Evolutionary conservation across 257 asterid species (phyloP), one percentile per base, ranked within the genome.

Genomic region (Voacanga thouarsii): DNA sequence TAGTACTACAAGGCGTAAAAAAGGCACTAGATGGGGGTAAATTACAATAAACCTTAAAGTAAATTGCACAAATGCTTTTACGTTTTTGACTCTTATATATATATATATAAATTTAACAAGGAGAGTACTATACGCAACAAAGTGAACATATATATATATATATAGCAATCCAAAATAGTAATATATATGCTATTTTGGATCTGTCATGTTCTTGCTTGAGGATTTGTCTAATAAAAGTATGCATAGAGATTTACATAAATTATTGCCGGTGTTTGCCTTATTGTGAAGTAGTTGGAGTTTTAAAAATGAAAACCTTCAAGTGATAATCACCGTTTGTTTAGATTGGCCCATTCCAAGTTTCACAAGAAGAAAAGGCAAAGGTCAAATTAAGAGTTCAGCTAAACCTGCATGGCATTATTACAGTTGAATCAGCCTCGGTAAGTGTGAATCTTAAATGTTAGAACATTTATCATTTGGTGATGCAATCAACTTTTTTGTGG

Each of bases 311-410:
- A 56, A 45, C 55, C 72, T 80, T n/a, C 66, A 55, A 11, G 73
- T 71, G 47, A 19, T 72, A 7, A 43, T 61, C 3, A 12, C 68
- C 23, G 45, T n/a, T 78, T 74, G 80, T 88, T 80, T 86, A 96
- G 99, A 86, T 96, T 76, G 98, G 98, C 60, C 98, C 97, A 63
- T 89, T 89, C 81, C 86, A 89, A 80, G 85, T 81, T 75, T 85
- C 97, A 64, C 85, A 85, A 66, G 85, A 72, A 44, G 89, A 88
- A 80, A 89, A 86, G 45, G 66, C 84, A 12, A 90, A 85, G 89
- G 86, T 93, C 57, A 96, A 96, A 86, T 83, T 93, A 71, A 89
- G 87, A 85, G 86, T 92, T 83, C 90, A 75, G 75, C 88, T 96
- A 80, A 89, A 93, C 88, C 88, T 90, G 80, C 92, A 93, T 72